Evolutionary conservation across 176 grass and related monocot species (phyloP).

Genomic region (Eleusine indica): DNA sequence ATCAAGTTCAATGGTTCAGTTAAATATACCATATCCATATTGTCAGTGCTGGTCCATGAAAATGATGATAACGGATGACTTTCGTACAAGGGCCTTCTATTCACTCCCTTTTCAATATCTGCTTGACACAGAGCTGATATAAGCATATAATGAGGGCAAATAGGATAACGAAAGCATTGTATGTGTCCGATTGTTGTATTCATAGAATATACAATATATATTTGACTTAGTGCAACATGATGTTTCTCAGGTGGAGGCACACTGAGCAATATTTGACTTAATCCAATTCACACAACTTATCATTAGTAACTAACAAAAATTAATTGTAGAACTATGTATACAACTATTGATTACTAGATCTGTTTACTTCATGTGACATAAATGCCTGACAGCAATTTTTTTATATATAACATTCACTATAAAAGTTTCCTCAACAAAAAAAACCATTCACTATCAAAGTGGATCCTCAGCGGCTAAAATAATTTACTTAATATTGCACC

Average conservation of each 20-base stretch:
- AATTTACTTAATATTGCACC: conserved; percentile 1
- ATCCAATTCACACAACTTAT: neutral
- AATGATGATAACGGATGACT: conserved; percentile 79
- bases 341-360: neutral
- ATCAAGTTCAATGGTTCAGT: neutral
- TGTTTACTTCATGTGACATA: neutral
- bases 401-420: neutral
- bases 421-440: neutral
- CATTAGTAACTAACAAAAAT: neutral
- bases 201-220: conserved; percentile 2
- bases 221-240: neutral
- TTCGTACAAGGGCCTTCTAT: conserved; percentile 67
- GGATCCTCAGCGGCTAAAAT: conserved; percentile 3
- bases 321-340: neutral
- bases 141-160: conserved; percentile 15
- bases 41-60: conserved; percentile 79
- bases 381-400: neutral
- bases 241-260: neutral
- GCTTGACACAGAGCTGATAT: conserved; percentile 31
- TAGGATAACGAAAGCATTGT: neutral
- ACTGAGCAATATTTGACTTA: neutral
- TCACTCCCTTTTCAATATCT: conserved; percentile 77
- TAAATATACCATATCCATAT: conserved; percentile 67
- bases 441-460: neutral
- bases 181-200: conserved; percentile 5